Evolutionary conservation across 192 early-diverging fungal genomes (phyloP).

Genomic region (Coemansia sp.): DNA sequence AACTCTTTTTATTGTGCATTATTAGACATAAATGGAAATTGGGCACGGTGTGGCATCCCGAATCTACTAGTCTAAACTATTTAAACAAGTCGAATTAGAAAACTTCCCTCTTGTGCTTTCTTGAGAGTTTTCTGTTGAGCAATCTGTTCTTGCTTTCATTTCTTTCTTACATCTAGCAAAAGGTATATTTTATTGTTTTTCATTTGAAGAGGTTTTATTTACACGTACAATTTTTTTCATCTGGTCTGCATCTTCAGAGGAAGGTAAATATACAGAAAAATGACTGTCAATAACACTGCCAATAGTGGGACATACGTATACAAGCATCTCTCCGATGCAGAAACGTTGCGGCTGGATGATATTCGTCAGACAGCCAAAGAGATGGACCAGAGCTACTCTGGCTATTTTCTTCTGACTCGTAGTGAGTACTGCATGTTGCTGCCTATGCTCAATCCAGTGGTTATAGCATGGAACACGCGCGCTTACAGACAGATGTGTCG

Average conservation of each 20-base stretch:
- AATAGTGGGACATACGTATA: constrained; percentile 20
- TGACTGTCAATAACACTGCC: constrained; percentile 4
- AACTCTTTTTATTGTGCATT: too few relatives aligned
- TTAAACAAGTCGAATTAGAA: too few relatives aligned
- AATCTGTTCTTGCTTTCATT: too few relatives aligned
- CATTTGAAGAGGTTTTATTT: too few relatives aligned
- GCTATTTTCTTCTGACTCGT: constrained; percentile 27
- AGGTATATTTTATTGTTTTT: too few relatives aligned
- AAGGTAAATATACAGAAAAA: neutral
- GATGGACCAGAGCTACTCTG: constrained; percentile 28
- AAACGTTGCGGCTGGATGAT: constrained; percentile 18
- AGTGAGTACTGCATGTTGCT: constrained; percentile 42
- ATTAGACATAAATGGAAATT: too few relatives aligned
- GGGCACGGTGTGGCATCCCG: too few relatives aligned
- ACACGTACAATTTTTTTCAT: neutral
- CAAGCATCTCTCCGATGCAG: constrained; percentile 25
- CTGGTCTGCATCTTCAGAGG: neutral
- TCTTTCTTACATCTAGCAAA: too few relatives aligned
- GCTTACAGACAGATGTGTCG: constrained; percentile 20
- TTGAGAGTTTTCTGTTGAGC: too few relatives aligned
- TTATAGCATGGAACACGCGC: constrained; percentile 32
- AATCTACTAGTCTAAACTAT: too few relatives aligned
- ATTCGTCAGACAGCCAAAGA: constrained; percentile 16
- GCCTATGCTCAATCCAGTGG: constrained; percentile 40
- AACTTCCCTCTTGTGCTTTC: too few relatives aligned